Conservation (phyloP, 257 asterid species). For the Rauvolfia tetraphylla region DNA sequence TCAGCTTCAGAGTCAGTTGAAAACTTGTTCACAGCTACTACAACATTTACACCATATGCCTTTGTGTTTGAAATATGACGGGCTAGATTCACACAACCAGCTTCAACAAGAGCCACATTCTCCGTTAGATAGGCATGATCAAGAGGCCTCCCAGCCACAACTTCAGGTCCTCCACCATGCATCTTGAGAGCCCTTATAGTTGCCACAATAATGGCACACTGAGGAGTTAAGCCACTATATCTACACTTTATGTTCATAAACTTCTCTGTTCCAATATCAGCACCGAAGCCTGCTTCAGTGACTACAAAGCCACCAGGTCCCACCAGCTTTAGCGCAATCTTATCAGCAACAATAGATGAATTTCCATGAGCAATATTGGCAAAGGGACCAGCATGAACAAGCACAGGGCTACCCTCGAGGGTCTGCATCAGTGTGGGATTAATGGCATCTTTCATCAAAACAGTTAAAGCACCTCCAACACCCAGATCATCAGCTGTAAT, state of each 20-base stretch:
- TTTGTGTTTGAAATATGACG: constrained; percentile 71
- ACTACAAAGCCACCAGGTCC: constrained; percentile 94
- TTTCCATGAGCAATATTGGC: constrained; percentile 98
- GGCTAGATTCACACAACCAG: constrained; percentile 85
- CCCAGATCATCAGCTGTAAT: constrained; percentile 97
- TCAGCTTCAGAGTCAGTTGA: constrained; percentile 92
- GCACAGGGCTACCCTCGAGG: constrained; percentile 93
- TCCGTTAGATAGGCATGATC: constrained; percentile 87
- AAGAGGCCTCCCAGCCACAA: constrained; percentile 92
- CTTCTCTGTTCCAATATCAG: constrained; percentile 96
- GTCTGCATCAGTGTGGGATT: constrained; percentile 97
- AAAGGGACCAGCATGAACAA: constrained; percentile 94
- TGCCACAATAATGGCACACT: constrained; percentile 91
- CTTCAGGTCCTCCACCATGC: constrained; percentile 99
- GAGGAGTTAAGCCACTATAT: constrained; percentile 85
- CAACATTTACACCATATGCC: constrained; percentile 92
- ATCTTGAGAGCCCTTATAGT: constrained; percentile 92
- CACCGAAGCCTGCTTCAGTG: constrained; percentile 97
- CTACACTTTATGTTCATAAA: constrained; percentile 96
- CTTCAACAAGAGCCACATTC: constrained; percentile 84
- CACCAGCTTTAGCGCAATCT: constrained; percentile 84
- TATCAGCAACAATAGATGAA: constrained; percentile 91
- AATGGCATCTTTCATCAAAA: constrained; percentile 93
- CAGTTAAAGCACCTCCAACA: constrained; percentile 93
- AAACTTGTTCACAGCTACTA: constrained; percentile 86